A percentile compares a stretch with the other conserved stretches of the same genome.
These are phyloP conservation scores for Kwoniella mangroviensis DNA, from an alignment of 768 basidiomycete species.

Conservation along the genomic window DNA sequence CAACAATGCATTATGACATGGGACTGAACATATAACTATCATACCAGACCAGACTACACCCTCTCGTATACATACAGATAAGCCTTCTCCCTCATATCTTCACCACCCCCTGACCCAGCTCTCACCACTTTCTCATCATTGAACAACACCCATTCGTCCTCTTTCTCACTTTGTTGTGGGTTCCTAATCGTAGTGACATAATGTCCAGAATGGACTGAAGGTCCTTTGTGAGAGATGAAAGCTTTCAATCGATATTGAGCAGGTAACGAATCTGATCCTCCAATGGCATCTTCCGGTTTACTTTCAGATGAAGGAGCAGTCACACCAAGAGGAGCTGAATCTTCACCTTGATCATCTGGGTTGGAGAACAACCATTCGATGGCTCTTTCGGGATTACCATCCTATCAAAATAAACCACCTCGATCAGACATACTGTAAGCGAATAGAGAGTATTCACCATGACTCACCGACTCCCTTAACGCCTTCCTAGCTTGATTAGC, in stretches of 20 bases:
- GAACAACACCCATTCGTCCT: constrained; percentile 81
- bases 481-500: constrained; percentile 81
- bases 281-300: constrained; percentile 17
- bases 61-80: constrained; percentile 93
- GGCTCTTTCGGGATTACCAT: constrained; percentile 77
- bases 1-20: no score
- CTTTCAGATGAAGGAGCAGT: constrained; percentile 22
- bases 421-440: neutral
- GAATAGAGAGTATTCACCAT: no score
- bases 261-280: constrained; percentile 70
- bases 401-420: constrained; percentile 59
- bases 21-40: neutral
- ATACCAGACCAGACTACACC: constrained; percentile 38
- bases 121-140: constrained; percentile 96
- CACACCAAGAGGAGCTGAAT: constrained; percentile 19
- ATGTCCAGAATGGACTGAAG: constrained; percentile 79
- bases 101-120: constrained; percentile 81
- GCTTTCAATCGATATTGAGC: constrained; percentile 81
- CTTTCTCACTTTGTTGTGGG: constrained; percentile 68
- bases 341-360: constrained; percentile 79
- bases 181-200: constrained; percentile 63
- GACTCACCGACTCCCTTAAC: constrained; percentile 77
- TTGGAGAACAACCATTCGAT: constrained; percentile 97
- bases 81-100: constrained; percentile 77
- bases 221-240: constrained; percentile 96